Conservation (phyloP, 768 basidiomycete species). For the Amanita rimosa region DNA sequence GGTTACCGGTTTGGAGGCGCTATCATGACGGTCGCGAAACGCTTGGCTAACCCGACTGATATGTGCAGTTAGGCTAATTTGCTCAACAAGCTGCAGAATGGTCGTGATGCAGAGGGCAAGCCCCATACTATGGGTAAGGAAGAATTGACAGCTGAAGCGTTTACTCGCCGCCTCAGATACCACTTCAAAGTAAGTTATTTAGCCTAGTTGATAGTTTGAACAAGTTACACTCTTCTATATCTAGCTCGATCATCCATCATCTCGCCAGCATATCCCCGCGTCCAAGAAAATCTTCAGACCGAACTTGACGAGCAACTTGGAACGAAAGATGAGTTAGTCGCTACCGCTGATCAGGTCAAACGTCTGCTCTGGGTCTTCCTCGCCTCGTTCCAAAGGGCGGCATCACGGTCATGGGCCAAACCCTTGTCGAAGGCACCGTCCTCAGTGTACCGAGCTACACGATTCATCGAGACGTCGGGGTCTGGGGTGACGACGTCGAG, state of each 20-base stretch:
- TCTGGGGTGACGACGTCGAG: slow-evolving; percentile 77
- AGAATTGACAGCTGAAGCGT: slow-evolving; percentile 82
- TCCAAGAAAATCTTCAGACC: slow-evolving; percentile 60
- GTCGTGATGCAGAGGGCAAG: slow-evolving; percentile 70
- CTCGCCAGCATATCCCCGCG: slow-evolving; percentile 56
- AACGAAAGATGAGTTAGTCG: slow-evolving; percentile 45
- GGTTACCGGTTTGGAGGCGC: slow-evolving; percentile 67
- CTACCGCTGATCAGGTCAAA: slow-evolving; percentile 64
- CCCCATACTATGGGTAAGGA: slow-evolving; percentile 68
- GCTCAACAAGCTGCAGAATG: slow-evolving; percentile 68
- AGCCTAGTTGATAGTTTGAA: not conserved
- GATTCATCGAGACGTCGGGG: slow-evolving; percentile 57
- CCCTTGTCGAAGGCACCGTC: slow-evolving; percentile 66
- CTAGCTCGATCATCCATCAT: slow-evolving; percentile 78
- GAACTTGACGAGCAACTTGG: slow-evolving; percentile 60
- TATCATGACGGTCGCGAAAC: slow-evolving; percentile 68
- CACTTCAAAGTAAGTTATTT: slow-evolving; percentile 73
- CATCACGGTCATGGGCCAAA: slow-evolving; percentile 40
- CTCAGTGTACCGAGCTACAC: slow-evolving; percentile 77
- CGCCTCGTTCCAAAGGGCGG: slow-evolving; percentile 70
- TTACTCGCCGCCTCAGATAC: slow-evolving; percentile 86
- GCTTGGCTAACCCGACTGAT: slow-evolving; percentile 58
- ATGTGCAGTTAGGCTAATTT: slow-evolving; percentile 77
- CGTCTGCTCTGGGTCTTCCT: slow-evolving; percentile 65
- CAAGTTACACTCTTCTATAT: not conserved